A percentile compares a stretch with the other conserved stretches of the same genome.
phyloP scores from a whole-genome alignment of 352 stramenopile species.

The Stephanocyclus meneghinianus region DNA sequence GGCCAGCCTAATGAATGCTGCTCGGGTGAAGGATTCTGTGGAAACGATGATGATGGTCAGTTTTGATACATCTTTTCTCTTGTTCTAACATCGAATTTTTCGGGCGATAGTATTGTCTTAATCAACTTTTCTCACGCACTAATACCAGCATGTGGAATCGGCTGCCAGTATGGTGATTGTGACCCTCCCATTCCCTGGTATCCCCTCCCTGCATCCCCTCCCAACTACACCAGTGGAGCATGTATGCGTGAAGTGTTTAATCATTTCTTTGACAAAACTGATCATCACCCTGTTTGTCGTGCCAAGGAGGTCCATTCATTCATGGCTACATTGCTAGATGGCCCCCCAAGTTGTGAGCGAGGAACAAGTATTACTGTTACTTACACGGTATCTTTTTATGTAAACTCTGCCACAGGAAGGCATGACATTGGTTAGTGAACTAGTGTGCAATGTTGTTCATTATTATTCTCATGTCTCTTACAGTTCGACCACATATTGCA shows the following conservation, averaged over 20 bases:
- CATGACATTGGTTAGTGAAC: constrained; percentile 4
- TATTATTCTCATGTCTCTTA: background rate
- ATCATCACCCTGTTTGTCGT: constrained; percentile 8
- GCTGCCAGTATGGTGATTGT: constrained; percentile 7
- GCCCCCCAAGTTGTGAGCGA: constrained; percentile 1
- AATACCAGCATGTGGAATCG: constrained; percentile 2
- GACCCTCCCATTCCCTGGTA: background rate
- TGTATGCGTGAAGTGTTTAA: constrained; percentile 13
- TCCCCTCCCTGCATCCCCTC: background rate
- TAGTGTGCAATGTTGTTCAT: background rate
- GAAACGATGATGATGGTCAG: background rate
- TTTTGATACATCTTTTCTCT: background rate
- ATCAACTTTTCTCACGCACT: no score
- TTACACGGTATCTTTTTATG: background rate
- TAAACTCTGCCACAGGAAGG: constrained; percentile 1
- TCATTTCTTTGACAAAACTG: constrained; percentile 6
- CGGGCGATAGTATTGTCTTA: no score
- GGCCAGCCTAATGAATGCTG: background rate
- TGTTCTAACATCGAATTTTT: no score
- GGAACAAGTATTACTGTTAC: constrained; percentile 8
- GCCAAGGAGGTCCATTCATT: constrained; percentile 8
- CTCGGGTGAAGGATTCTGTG: constrained; percentile 13
- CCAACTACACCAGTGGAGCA: background rate
- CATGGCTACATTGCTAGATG: background rate
- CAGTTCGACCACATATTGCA: background rate